phyloP scores from a whole-genome alignment of 176 grass and related monocot species.

The Triticum timopheevii region DNA sequence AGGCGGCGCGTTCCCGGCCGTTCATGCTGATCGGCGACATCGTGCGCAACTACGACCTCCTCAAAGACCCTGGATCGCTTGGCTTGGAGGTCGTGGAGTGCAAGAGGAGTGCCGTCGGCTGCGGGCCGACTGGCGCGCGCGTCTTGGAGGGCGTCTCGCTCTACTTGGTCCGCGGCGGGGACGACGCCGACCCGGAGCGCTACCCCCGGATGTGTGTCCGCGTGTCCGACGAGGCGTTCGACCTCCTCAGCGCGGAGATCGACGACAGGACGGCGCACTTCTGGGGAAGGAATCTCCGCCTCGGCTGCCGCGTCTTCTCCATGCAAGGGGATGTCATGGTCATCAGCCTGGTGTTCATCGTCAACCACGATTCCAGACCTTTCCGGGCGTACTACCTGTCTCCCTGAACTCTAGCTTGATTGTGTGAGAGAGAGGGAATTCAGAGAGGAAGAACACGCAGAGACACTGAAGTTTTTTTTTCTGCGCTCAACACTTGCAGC shows the following conservation, averaged over 20 bases:
- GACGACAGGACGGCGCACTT: neutral
- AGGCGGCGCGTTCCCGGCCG: neutral
- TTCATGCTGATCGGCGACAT: neutral
- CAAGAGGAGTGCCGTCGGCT: neutral
- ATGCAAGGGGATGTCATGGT: neutral
- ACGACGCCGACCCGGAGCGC: neutral
- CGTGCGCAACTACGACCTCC: neutral
- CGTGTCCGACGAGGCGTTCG: neutral
- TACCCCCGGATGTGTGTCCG: neutral
- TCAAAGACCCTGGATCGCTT: neutral
- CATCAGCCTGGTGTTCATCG: neutral
- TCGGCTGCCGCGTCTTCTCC: neutral
- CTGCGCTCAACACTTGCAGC: too few relatives aligned
- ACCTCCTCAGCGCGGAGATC: neutral
- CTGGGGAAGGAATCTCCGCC: rapidly evolving
- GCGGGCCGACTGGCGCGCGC: neutral
- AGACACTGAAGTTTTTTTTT: too few relatives aligned
- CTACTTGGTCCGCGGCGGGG: neutral
- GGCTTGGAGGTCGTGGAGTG: neutral
- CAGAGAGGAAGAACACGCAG: too few relatives aligned
- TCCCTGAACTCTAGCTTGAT: too few relatives aligned
- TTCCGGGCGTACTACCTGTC: neutral
- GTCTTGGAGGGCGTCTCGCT: neutral
- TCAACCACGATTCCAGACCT: rapidly evolving
- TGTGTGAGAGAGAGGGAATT: too few relatives aligned